Evolutionary conservation across 1,284 basidiomycete genomes (phyloP), one percentile per base, ranked within the genome.

Genomic region (Leccinum griseonigrum): DNA sequence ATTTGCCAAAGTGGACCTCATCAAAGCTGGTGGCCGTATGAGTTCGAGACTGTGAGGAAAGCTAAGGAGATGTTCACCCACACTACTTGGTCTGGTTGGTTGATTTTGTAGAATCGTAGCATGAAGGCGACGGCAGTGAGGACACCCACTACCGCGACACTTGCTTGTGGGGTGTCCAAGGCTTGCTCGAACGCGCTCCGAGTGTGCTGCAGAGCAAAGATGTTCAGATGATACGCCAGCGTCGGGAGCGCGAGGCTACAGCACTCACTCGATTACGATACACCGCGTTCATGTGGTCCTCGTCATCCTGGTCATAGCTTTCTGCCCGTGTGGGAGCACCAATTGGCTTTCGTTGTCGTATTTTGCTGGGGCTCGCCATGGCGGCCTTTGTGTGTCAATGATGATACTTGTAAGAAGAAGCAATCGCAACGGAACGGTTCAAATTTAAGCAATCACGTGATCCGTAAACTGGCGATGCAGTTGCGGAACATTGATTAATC

Each of bases 1-100:
- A 96, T 78, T 94, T 94, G 65, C 95, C 95, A 72, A 97, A 98
- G 74, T 98, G 95, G 13, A 98, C 95, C 79, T 98, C 95, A 74
- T 98, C 95, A 75, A 98, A 98, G 46, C 94, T 96, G 68, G 40
- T 38, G 56, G 8, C 59, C 38, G 22, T 63, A 26, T 63, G 26
- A 53, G 54, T 59, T 56, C 26, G 26, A 62, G 34, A 54, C 51
- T 36, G 36, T 22, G 13, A 29, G 14, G 9, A 31, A 51, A 18
- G 31, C 7, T 53, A 18, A 28, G 16, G 14, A 51, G 18, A 46
- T 50, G 28, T n/a, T 56, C 36, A 83, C 93, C 74, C 75, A 95
- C 94, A 97, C 96, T 65, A 98, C 95, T 79, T 94, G 88, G 78
- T 94, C 90, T 48, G 95, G 95, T 74, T 94, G 88, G 74, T 90